Base-by-base conservation (phyloP, 208 protist genomes). In the Crithidia brevicula region DNA sequence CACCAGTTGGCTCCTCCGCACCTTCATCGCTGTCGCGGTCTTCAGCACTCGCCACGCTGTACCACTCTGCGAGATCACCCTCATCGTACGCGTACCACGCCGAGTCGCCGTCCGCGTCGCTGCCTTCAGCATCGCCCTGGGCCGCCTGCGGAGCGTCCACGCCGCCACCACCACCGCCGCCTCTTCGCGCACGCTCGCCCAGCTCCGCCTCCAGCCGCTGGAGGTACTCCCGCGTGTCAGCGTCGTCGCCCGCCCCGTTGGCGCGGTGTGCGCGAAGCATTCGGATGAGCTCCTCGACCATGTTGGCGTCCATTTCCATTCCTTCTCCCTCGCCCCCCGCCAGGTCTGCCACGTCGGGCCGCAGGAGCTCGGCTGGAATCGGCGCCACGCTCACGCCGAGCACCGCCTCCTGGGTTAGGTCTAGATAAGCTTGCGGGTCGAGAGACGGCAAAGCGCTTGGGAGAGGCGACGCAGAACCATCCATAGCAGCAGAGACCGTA, bases 321-420 rank as follows among this genome's bases (percentile, higher is more conserved):
- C 46, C 63, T 8, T 25, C 51, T 30, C 36, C 64, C 18, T 56
- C 49, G 13, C 16, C 49, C 27, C 50, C 43, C 30, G 23, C 58
- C 6, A 72, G 28, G 59, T 71, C 72, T 46, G 54, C 66, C 30
- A 46, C 57, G 31, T 74, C 60, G 15, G 66, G 70, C 31, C 77
- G 81, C 15, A 89, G 70, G 9, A 86, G 65, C 33, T 92, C 80
- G 4, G 59, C 76, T 2, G 86, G 86, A 57, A 92, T 84, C 31
- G 76, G 61, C 15, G 67, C 73, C 51, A 79, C 63, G 27, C 69
- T 81, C 7, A 54, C 57, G 16, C 74, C 77, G 73, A 86, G 50
- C 51, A 88, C 54, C 25, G 82, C 64, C 16, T 81, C 79, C 25
- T 60, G 70, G n/a, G 70, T 84, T 38, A 83, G 28, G 27, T 62